Percentiles rank a stretch among this genome's conserved stretches.
These are phyloP conservation scores for Malassezia dermatis DNA, from an alignment of 1,284 basidiomycete genomes.

Conservation along the genomic window DNA sequence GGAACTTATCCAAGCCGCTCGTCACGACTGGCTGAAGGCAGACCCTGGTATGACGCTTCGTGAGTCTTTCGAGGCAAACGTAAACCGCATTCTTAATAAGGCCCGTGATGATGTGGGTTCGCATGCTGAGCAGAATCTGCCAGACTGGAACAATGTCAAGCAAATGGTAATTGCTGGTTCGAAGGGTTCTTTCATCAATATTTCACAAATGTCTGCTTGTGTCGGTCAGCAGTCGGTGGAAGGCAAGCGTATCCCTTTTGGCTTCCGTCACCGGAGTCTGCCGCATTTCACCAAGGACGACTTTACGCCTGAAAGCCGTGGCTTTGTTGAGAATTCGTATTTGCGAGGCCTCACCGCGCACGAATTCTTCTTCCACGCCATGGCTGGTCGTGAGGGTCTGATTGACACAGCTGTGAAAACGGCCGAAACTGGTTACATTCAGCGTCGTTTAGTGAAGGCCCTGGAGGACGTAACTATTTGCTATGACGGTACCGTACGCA, in stretches of 20 bases:
- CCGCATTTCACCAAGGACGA: slow-evolving; percentile 99
- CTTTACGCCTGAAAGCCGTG: slow-evolving; percentile 94
- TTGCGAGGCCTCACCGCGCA: slow-evolving; percentile 90
- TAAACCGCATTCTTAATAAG: slow-evolving; percentile 82
- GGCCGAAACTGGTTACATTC: slow-evolving; percentile 98
- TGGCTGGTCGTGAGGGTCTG: slow-evolving; percentile 97
- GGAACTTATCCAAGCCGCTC: slow-evolving; percentile 40
- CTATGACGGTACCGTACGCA: slow-evolving; percentile 95
- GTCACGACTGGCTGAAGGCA: slow-evolving; percentile 42
- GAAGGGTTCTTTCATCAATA: slow-evolving; percentile 88
- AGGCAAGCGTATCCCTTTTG: slow-evolving; percentile 94
- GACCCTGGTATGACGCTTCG: slow-evolving; percentile 91
- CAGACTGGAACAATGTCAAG: slow-evolving; percentile 99
- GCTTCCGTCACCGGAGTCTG: slow-evolving; percentile 88
- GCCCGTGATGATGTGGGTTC: slow-evolving; percentile 93
- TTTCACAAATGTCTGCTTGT: slow-evolving; percentile 99
- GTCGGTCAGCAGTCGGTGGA: slow-evolving; percentile 98
- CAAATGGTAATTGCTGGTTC: slow-evolving; percentile 99
- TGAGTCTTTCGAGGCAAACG: slow-evolving; percentile 89
- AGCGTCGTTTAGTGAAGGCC: slow-evolving; percentile 93
- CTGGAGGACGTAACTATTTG: slow-evolving; percentile 94
- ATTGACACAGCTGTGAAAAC: slow-evolving; percentile 99
- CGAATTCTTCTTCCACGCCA: slow-evolving; percentile 99
- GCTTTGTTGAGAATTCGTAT: slow-evolving; percentile 99
- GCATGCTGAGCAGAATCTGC: slow-evolving; percentile 86